phyloP scores from a whole-genome alignment of 148 eudicot genomes.

The Suaeda aralocaspica region DNA sequence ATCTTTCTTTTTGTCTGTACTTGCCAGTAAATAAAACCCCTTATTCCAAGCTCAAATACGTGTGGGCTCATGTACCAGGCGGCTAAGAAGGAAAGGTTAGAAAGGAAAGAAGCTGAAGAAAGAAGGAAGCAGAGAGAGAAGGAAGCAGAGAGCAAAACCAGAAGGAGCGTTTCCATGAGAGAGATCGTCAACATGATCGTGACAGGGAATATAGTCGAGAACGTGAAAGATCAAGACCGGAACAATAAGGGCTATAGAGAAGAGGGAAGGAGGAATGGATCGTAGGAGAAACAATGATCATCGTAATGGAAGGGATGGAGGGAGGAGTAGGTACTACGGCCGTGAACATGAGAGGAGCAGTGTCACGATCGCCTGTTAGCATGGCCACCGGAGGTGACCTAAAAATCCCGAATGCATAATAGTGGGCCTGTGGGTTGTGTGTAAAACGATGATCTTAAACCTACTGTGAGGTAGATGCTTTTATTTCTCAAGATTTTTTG shows the following conservation, averaged over 20 bases:
- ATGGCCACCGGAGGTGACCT: constrained; percentile 52
- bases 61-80: constrained; percentile 38
- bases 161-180: constrained; percentile 79
- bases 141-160: constrained; percentile 54
- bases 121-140: constrained; percentile 66
- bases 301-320: constrained; percentile 66
- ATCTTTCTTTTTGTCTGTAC: neutral
- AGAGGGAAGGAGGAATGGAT: constrained; percentile 43
- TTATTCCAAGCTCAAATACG: neutral
- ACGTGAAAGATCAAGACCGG: constrained; percentile 46
- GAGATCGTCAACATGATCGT: constrained; percentile 57
- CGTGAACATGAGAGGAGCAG: constrained; percentile 59
- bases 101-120: constrained; percentile 79
- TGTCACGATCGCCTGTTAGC: constrained; percentile 62
- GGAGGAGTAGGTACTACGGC: constrained; percentile 59
- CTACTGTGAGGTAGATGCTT: constrained; percentile 49
- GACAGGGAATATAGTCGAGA: constrained; percentile 47
- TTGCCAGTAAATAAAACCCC: neutral
- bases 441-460: constrained; percentile 29
- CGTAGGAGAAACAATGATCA: constrained; percentile 33
- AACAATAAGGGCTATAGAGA: constrained; percentile 53
- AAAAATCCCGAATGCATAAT: constrained; percentile 33
- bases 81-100: constrained; percentile 71
- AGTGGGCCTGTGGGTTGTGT: constrained; percentile 28
- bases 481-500: constrained; percentile 30